Base-by-base conservation (phyloP, 2,329 filamentous ascomycete species). In the Talaromyces pinophilus region DNA sequence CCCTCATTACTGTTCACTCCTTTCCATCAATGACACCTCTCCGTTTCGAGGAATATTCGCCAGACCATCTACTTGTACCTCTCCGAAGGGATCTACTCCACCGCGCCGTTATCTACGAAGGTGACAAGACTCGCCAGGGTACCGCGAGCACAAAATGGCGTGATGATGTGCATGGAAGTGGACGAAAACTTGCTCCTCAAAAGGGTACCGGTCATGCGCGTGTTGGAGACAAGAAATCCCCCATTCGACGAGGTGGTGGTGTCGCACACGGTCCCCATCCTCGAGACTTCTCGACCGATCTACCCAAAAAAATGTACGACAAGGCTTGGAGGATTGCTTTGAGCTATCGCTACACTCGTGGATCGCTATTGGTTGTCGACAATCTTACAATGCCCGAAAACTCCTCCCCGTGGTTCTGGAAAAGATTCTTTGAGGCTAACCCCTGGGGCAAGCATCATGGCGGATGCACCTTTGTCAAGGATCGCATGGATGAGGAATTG, bases 301-400 rank as follows among this genome's bases (percentile, higher is more conserved):
- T 99, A 64, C 93, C 90, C 72, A 86, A 86, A 76, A 98, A 98
- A 82, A 87, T 97, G 59, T 99, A 99, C 82, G 93, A 98, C 80
- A 85, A 96, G 72, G 95, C 95, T 10, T 98, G 92, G 92, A 88
- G 95, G 76, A 98, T 91, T 52, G 95, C 95, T 11, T 85, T 99
- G 70, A 95, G 91, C 75, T 96, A 97, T 82, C 88, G 95, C 67
- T 98, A 95, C 81, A 85, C 90, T 70, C 88, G 89, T 71, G 95
- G 93, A 59, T 92, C 98, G 82, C 82, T 99, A 73, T 83, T 97
- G 70, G 87, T 99, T 50, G 89, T 95, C 73, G 89, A 94, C 74
- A 90, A 92, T 74, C 86, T 97, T 69, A 80, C 85, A 67, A 82
- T 88, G 55, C 88, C 90, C 65, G 81, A 85, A 54, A 75, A 74